Conservation (phyloP, 2,329 filamentous ascomycete species). For the Sclerotinia nivalis region DNA sequence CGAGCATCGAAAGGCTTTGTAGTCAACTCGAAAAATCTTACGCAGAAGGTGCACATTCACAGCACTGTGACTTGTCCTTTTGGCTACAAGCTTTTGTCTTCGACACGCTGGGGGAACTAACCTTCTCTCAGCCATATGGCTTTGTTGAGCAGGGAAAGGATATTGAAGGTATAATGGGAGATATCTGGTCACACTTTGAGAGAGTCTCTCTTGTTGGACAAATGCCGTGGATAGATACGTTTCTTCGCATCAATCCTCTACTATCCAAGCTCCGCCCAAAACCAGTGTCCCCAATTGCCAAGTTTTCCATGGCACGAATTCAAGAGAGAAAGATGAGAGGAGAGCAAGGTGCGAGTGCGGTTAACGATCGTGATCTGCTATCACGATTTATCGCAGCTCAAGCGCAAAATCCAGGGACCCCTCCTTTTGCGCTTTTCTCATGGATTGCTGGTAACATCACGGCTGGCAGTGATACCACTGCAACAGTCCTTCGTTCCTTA, state of each 20-base stretch:
- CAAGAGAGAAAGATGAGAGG: neutral
- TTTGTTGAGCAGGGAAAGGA: conserved; percentile 26
- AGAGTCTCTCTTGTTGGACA: conserved; percentile 8
- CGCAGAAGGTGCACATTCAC: neutral
- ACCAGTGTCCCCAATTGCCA: conserved; percentile 12
- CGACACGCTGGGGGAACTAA: conserved; percentile 26
- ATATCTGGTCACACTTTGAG: conserved; percentile 20
- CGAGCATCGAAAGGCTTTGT: neutral
- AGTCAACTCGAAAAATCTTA: neutral
- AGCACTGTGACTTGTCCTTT: conserved; percentile 3
- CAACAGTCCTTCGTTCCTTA: conserved; percentile 25
- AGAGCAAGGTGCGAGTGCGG: neutral
- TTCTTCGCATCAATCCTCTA: conserved; percentile 20
- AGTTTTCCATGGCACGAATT: conserved; percentile 2
- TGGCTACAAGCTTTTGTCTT: conserved; percentile 26
- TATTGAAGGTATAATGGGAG: conserved; percentile 23
- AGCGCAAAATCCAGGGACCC: neutral
- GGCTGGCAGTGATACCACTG: conserved; percentile 29
- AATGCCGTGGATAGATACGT: conserved; percentile 16
- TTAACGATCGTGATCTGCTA: neutral
- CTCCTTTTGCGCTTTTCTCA: neutral
- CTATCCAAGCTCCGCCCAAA: neutral
- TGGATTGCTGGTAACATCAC: neutral
- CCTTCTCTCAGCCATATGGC: conserved; percentile 24
- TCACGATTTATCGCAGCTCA: neutral